Evolutionary conservation across 371 early-diverging fungal species (phyloP), one percentile per base, ranked within the genome.

Genomic region (Haplosporangium sp.): DNA sequence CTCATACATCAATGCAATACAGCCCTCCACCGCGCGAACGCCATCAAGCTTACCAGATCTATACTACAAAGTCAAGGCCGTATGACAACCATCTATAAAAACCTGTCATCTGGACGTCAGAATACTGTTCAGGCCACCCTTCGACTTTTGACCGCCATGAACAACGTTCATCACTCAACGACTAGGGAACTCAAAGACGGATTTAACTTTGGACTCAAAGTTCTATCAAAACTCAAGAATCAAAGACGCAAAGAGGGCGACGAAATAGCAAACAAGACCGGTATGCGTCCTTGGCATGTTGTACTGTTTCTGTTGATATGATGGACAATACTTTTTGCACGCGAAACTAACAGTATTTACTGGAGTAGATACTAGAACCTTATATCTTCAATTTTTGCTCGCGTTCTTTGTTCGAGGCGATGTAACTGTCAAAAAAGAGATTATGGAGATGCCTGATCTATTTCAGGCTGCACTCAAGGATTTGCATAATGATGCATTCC

Each of bases 381-480:
- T 90, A 5, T 95, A 92, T 69, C 87, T 95, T 53, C 87, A 88
- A 48, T 94, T 94, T 65, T 83, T 95, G 8, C 86, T 94, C 20
- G 88, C 93, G n/a, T 94, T 96, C 69, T 86, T 96, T 27, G 85
- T 86, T 42, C 86, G 89, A 45, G 94, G 92, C 0, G 93, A 94
- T 76, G 82, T 87, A 4, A 84, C 78, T 20, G 79, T 91, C 37
- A 96, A 94, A 81, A 89, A 89, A 71, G 87, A 91, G 40, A 70
- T 93, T 1, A 72, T 96, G 44, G 91, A 90, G 70, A 84, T 88
- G 38, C 93, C 94, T 53, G 91, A 94, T 56, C 79, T 93, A 20
- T 83, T 92, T 17, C 87, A 88, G 39, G 67, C 79, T 38, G 86
- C 95, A 1, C 91, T 94, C 70, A 90, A 88, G 52, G 92, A 89